phyloP scores from a whole-genome alignment of 225 moss, liverwort and hornwort genomes.

The Polytrichum commune region DNA sequence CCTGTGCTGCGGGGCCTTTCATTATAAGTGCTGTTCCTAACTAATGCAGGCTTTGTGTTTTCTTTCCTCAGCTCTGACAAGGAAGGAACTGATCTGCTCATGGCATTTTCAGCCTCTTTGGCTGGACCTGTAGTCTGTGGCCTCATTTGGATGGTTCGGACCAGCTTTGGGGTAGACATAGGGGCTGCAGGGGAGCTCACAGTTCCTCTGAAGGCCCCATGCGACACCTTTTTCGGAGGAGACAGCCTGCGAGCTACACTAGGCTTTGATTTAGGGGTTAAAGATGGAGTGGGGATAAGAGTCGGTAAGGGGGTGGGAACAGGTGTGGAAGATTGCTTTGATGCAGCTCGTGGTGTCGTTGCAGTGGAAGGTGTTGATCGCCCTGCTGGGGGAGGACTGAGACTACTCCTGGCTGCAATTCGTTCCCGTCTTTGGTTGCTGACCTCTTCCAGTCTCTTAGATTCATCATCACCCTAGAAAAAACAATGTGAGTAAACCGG shows the following conservation, averaged over 20 bases:
- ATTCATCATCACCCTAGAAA: conserved; percentile 75
- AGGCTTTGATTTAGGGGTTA: conserved; percentile 51
- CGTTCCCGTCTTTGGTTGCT: conserved; percentile 74
- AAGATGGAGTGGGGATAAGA: conserved; percentile 33
- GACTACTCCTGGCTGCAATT: conserved; percentile 90
- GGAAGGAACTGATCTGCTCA: conserved; percentile 83
- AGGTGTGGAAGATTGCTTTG: conserved; percentile 30
- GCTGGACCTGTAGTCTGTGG: conserved; percentile 34
- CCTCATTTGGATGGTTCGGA: conserved; percentile 48
- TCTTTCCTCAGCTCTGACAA: conserved; percentile 88
- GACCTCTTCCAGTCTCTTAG: conserved; percentile 76
- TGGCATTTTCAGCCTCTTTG: conserved; percentile 65
- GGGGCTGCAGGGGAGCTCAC: conserved; percentile 26
- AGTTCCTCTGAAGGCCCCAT: conserved; percentile 25
- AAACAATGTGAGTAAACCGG: not conserved
- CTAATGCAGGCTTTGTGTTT: conserved; percentile 75
- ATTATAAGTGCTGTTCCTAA: conserved; percentile 55
- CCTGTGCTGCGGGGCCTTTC: conserved; percentile 66
- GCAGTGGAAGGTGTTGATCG: conserved; percentile 30
- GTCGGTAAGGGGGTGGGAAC: conserved; percentile 24
- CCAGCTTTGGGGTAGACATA: conserved; percentile 29
- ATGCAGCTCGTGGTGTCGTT: conserved; percentile 52
- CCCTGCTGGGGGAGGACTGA: conserved; percentile 45
- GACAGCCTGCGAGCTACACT: conserved; percentile 60
- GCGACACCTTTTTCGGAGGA: conserved; percentile 53